Evolutionary conservation across 148 eudicot species (phyloP), one percentile per base, ranked within the genome.

Genomic region (Rhododendron ferrugineum): DNA sequence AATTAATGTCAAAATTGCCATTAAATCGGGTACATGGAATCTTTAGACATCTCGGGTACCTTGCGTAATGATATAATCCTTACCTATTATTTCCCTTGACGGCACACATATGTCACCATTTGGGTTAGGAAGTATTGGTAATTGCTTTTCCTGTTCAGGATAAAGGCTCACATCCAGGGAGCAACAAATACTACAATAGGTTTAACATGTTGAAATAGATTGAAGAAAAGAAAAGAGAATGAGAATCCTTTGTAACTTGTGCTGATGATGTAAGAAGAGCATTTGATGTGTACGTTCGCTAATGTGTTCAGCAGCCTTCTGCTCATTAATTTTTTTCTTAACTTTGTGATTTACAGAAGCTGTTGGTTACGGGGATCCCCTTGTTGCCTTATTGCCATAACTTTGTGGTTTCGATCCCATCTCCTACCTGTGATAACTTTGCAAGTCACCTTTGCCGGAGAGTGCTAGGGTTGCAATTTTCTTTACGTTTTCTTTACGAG

Each of bases 351-450:
- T 87, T 90, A 77, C 98, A 95, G 98, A 94, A 83, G 94, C 97
- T 74, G 91, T 94, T 64, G 98, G 96, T 79, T 95, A 93, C 62
- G 98, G 98, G 46, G 97, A 94, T 86, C 95, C 98, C 73, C 92
- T 94, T 28, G 62, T 95, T 46, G 98, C 96, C 47, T 92, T 94
- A 44, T 90, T 93, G 90, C 96, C 97, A 28, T 93, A 92, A 82
- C 92, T 93, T 83, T 93, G 90, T 22, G 93, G 86, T 85, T 84
- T 89, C 86, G 22, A 78, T 76, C 72, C 46, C 34, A 64, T 83
- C 75, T 26, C 28, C 44, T 18, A 20, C 22, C 26, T 4, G 78
- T 4, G 13, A 11, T 10, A n/a, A n/a, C 50, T 42, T 47, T 20
- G 42, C 46, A 4, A 70, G 40, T 68, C 16, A 46, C 37, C 60